phyloP scores from a whole-genome alignment of 345 rosid genomes.

The Linum lewisii region DNA sequence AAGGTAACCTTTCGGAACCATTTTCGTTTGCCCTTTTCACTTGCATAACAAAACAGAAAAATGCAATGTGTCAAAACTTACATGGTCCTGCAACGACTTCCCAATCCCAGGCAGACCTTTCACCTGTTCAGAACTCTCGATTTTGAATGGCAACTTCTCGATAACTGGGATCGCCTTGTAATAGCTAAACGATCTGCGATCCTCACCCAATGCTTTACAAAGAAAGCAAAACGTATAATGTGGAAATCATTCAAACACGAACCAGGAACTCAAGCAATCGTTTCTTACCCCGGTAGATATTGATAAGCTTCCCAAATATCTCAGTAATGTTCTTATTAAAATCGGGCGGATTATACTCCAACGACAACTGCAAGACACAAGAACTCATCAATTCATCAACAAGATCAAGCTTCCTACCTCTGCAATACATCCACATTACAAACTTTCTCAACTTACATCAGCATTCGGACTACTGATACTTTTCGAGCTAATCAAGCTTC shows the following conservation, averaged over 20 bases:
- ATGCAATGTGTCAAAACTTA: conserved; percentile 30
- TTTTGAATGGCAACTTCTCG: conserved; percentile 77
- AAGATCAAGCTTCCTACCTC: not conserved
- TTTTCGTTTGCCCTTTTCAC: not conserved
- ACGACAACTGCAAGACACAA: conserved; percentile 27
- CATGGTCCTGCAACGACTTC: conserved; percentile 93
- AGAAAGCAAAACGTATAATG: conserved; percentile 10
- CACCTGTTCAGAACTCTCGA: conserved; percentile 76
- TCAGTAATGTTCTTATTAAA: conserved; percentile 69
- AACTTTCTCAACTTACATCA: conserved; percentile 35
- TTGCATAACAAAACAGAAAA: not conserved
- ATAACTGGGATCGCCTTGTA: conserved; percentile 76
- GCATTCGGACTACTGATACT: conserved; percentile 21
- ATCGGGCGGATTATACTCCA: conserved; percentile 65
- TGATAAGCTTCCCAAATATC: conserved; percentile 82
- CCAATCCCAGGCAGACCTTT: conserved; percentile 85
- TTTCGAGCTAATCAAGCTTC: conserved; percentile 26
- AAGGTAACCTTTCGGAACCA: not conserved
- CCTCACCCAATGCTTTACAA: conserved; percentile 81
- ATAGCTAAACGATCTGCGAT: conserved; percentile 89
- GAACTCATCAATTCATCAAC: conserved; percentile 12
- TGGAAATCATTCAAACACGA: conserved; percentile 7
- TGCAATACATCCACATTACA: not conserved
- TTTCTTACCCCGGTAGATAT: conserved; percentile 70
- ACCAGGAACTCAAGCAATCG: not conserved